These are phyloP conservation scores for Tephrocybe sp. DNA, from an alignment of 768 basidiomycete species.

Conservation along the genomic window DNA sequence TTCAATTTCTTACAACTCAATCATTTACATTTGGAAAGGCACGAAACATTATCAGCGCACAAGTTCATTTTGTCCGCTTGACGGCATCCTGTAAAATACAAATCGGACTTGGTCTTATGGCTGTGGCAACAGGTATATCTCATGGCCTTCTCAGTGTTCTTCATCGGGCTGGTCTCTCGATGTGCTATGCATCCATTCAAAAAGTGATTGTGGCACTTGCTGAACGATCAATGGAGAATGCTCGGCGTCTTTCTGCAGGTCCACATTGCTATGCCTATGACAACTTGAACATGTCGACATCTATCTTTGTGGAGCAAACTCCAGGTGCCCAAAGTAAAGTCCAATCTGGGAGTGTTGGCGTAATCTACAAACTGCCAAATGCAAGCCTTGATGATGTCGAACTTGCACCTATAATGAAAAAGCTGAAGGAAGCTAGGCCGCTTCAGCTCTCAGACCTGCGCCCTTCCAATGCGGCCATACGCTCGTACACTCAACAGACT, in stretches of 20 bases:
- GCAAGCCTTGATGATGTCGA: neutral
- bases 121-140: conserved; percentile 1
- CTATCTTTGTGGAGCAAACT: conserved; percentile 30
- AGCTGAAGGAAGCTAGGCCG: neutral
- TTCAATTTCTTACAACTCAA: no score
- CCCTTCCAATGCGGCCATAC: neutral
- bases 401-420: neutral
- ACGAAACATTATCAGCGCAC: neutral
- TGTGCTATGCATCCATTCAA: conserved; percentile 6
- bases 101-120: conserved; percentile 4
- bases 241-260: neutral
- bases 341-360: conserved; percentile 30
- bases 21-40: neutral
- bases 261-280: conserved; percentile 4
- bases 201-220: conserved; percentile 3
- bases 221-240: conserved; percentile 1
- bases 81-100: conserved; percentile 1
- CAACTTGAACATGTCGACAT: conserved; percentile 14
- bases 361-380: neutral
- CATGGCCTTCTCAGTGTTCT: neutral
- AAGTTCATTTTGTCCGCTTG: neutral
- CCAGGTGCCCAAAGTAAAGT: conserved; percentile 27
- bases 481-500: neutral
- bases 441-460: neutral
- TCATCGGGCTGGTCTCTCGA: conserved; percentile 1